These are phyloP conservation scores for Waltergamsia citrina DNA, from an alignment of 2,329 filamentous ascomycete genomes.

Conservation along the genomic window DNA sequence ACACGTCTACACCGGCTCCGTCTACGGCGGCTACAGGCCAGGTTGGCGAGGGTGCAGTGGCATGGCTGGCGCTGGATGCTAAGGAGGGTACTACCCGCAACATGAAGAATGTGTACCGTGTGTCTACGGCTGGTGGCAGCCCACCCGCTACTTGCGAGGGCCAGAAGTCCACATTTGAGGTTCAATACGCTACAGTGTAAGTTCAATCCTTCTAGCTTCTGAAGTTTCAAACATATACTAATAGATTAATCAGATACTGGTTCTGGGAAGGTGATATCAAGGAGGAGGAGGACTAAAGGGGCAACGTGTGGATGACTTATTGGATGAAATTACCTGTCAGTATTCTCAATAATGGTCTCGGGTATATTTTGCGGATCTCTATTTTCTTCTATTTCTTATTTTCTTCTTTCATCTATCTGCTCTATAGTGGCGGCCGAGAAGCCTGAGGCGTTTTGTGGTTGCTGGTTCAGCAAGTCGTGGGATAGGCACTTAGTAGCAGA, in stretches of 20 bases:
- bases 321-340: too few relatives aligned
- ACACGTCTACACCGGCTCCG: conserved; percentile 59
- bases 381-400: not conserved
- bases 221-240: not conserved
- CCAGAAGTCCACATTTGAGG: conserved; percentile 52
- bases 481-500: not conserved
- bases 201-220: conserved; percentile 25
- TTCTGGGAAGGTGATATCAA: conserved; percentile 4
- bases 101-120: conserved; percentile 69
- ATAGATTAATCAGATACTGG: conserved; percentile 6
- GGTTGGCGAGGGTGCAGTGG: conserved; percentile 57
- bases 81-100: conserved; percentile 43
- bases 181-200: conserved; percentile 80
- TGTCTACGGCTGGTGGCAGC: conserved; percentile 75
- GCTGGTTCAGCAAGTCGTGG: not conserved
- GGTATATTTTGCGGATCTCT: not conserved
- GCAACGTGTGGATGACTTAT: not conserved
- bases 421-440: too few relatives aligned
- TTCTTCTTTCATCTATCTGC: too few relatives aligned
- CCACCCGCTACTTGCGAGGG: conserved; percentile 65
- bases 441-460: too few relatives aligned
- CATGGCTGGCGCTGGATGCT: conserved; percentile 68
- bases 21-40: conserved; percentile 47
- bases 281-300: not conserved
- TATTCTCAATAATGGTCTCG: not conserved